Percentiles rank a stretch among this genome's conserved stretches.
phyloP scores from a whole-genome alignment of 768 basidiomycete species.

The Pilatotrama ljubarskyi region DNA sequence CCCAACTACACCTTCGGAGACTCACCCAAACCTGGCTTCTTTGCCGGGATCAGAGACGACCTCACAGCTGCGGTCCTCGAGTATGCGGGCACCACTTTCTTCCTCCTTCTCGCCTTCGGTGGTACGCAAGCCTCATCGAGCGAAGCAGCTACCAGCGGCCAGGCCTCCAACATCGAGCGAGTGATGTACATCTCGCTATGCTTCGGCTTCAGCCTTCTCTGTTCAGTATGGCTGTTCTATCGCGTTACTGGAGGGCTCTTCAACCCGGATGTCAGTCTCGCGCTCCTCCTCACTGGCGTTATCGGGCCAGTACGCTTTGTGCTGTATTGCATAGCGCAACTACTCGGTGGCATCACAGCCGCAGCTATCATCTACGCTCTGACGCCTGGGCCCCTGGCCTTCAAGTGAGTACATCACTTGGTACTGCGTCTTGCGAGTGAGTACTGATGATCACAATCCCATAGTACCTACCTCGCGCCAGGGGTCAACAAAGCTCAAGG shows the following conservation, averaged over 20 bases:
- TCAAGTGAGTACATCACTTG: slow-evolving; percentile 47
- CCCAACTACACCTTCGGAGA: slow-evolving; percentile 12
- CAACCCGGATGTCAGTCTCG: slow-evolving; percentile 62
- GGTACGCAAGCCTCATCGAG: slow-evolving; percentile 52
- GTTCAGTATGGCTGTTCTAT: slow-evolving; percentile 69
- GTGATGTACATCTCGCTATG: slow-evolving; percentile 57
- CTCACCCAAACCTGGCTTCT: slow-evolving; percentile 20
- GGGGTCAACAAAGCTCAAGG: slow-evolving; percentile 56
- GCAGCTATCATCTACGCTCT: slow-evolving; percentile 55
- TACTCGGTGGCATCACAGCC: slow-evolving; percentile 59
- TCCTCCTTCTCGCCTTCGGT: slow-evolving; percentile 65
- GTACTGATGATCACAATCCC: not conserved
- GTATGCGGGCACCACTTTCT: slow-evolving; percentile 59
- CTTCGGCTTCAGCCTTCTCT: slow-evolving; percentile 62
- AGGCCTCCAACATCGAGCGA: slow-evolving; percentile 36
- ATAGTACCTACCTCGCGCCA: slow-evolving; percentile 48
- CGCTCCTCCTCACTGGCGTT: slow-evolving; percentile 56
- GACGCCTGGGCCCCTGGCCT: slow-evolving; percentile 53
- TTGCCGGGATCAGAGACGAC: slow-evolving; percentile 39
- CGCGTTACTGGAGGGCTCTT: slow-evolving; percentile 64
- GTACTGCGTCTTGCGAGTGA: not conserved
- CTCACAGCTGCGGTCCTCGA: slow-evolving; percentile 53
- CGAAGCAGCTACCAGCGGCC: slow-evolving; percentile 11
- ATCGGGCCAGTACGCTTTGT: slow-evolving; percentile 57
- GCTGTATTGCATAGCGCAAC: slow-evolving; percentile 61